Evolutionary conservation across 495 filamentous ascomycete genomes (phyloP).

Genomic region (Neurospora sp.): DNA sequence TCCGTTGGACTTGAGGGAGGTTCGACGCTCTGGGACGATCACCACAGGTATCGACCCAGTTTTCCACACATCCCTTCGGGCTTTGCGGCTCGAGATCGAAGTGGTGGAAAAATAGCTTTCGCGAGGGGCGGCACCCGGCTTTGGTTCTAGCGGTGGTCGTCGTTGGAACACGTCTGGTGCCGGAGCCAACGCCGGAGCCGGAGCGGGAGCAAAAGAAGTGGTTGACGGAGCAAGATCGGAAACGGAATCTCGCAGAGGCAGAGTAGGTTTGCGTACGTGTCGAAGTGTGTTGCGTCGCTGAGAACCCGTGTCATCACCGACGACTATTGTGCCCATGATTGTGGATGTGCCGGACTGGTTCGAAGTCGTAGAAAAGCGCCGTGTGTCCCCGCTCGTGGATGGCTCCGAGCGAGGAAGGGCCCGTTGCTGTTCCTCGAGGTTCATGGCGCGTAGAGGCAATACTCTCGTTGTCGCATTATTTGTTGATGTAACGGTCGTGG

Average conservation of each 20-base stretch:
- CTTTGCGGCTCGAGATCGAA: constrained; percentile 43
- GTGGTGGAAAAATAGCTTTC: constrained; percentile 53
- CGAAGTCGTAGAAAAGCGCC: constrained; percentile 53
- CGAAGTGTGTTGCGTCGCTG: constrained; percentile 50
- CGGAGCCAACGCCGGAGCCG: constrained; percentile 11
- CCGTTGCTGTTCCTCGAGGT: constrained; percentile 29
- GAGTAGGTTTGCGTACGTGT: constrained; percentile 53
- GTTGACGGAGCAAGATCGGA: constrained; percentile 42
- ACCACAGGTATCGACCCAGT: constrained; percentile 56
- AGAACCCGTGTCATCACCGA: constrained; percentile 43
- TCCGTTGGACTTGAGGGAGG: constrained; percentile 48
- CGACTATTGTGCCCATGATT: constrained; percentile 58
- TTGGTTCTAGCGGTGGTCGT: constrained; percentile 12
- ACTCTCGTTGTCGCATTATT: constrained; percentile 9
- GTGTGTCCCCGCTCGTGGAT: constrained; percentile 36
- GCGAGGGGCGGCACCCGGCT: constrained; percentile 30
- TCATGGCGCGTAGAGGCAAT: constrained; percentile 38
- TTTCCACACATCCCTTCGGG: constrained; percentile 45
- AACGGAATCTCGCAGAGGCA: constrained; percentile 39
- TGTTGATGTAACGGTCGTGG: constrained; percentile 37
- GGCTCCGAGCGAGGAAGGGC: constrained; percentile 29
- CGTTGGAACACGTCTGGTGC: constrained; percentile 16
- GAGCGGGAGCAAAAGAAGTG: constrained; percentile 28
- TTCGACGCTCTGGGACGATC: constrained; percentile 57
- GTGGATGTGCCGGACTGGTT: constrained; percentile 52